Conservation (phyloP, 2,329 filamentous ascomycete genomes). For the Eutypella sp. region DNA sequence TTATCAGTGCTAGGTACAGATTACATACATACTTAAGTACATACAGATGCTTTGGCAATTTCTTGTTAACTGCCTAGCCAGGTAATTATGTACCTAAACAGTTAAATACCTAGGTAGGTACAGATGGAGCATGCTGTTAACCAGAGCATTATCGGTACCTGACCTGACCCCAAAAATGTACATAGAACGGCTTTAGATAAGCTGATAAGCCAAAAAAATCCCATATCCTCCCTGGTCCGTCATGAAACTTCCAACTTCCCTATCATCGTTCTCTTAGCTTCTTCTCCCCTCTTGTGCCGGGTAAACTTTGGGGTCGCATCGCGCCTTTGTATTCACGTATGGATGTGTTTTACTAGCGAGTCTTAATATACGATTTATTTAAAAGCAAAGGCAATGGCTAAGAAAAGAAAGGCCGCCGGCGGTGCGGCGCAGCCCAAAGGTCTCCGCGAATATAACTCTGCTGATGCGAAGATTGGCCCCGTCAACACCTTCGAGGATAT, state of each 20-base stretch:
- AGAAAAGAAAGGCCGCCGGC: conserved; percentile 66
- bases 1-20: background rate
- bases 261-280: too few species aligned
- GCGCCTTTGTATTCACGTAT: background rate
- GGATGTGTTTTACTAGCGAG: background rate
- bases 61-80: too few species aligned
- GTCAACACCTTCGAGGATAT: conserved; percentile 73
- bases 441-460: conserved; percentile 49
- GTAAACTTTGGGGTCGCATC: background rate
- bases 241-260: too few species aligned
- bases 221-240: background rate
- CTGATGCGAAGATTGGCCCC: conserved; percentile 57
- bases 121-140: background rate
- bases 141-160: too few species aligned
- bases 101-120: background rate
- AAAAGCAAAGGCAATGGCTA: conserved; percentile 44
- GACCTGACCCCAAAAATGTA: too few species aligned
- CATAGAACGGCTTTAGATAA: background rate
- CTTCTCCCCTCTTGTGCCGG: background rate
- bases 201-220: background rate
- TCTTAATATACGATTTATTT: background rate
- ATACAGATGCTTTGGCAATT: too few species aligned
- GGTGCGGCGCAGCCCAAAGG: conserved; percentile 40
- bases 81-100: too few species aligned
- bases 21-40: background rate